Evolutionary conservation across 1,284 basidiomycete species (phyloP), one percentile per base, ranked within the genome.

Genomic region (Sanguinoderma infundibulare): DNA sequence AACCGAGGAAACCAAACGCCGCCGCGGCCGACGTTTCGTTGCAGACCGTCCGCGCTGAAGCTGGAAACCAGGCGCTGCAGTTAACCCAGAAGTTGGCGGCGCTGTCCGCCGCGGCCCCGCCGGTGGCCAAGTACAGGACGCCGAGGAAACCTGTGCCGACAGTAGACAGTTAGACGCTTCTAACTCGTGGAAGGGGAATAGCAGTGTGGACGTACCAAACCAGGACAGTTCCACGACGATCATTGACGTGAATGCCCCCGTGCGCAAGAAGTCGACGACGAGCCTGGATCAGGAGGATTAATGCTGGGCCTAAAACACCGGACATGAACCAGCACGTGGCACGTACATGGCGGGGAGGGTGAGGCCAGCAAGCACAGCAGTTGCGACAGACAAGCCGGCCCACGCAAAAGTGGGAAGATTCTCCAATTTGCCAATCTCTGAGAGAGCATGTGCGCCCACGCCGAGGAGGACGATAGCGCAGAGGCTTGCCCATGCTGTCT

Each of bases 171-270:
- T 30, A 58, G 34, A 54, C 28, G 40, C 34, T 6, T 15, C 22
- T 28, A 24, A 17, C 17, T 12, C 15, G 3, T 14, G 14, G 15
- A 14, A 12, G 10, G 5, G 15, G 26, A 15, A 17, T 1, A 20
- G 17, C 4, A 20, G 6, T 12, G 12, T 5, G 28, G 24, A 64
- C 68, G 49, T 22, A 72, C 71, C 64, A 2, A 72, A 61, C 67
- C 67, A 69, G 26, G 61, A 30, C 14, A 72, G 53, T 60, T 72
- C 71, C 17, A 70, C 61, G 24, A 69, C 63, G 50, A 72, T 70
- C 67, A 70, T 64, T 5, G 69, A 70, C 20, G 66, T 71, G 62
- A 71, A 69, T 20, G 69, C 69, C 1, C 65, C 65, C 8, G 58
- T 59, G 17, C 69, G 38, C 10, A 69, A 22, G 20, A 66, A 26